These are phyloP conservation scores for Dalbergia oliveri DNA, from an alignment of 306 rosid species.

Conservation along the genomic window DNA sequence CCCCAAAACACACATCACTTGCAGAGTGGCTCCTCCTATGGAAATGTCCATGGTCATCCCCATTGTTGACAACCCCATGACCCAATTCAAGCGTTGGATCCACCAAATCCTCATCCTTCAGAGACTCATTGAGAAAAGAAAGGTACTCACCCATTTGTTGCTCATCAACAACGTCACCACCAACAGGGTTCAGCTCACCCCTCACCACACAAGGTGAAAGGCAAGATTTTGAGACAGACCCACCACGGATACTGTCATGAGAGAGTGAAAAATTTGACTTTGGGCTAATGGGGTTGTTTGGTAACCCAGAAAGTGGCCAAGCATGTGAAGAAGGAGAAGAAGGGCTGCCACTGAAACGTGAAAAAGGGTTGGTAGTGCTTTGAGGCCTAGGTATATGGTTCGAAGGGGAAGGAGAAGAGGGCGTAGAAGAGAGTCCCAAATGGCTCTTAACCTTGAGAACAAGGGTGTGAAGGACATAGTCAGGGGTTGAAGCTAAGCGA, in stretches of 20 bases:
- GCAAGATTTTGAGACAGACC: constrained; percentile 46
- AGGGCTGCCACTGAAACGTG: constrained; percentile 48
- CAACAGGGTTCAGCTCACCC: neutral
- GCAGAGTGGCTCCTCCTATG: constrained; percentile 75
- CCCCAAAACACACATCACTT: constrained; percentile 63
- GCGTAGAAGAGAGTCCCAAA: constrained; percentile 51
- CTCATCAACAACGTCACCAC: constrained; percentile 59
- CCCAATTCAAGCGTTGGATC: constrained; percentile 60
- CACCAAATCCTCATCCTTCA: constrained; percentile 55
- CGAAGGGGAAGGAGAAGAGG: constrained; percentile 34
- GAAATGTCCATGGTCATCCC: constrained; percentile 59
- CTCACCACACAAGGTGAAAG: constrained; percentile 35
- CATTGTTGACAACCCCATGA: constrained; percentile 42
- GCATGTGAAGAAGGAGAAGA: constrained; percentile 57
- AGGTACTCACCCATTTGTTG: constrained; percentile 67
- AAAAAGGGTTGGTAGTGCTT: constrained; percentile 54
- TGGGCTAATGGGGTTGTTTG: constrained; percentile 70
- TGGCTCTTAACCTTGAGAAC: constrained; percentile 62
- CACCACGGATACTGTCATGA: constrained; percentile 53
- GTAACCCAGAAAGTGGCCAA: constrained; percentile 59
- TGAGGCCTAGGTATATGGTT: constrained; percentile 61
- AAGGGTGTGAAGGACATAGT: constrained; percentile 56
- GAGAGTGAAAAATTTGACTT: constrained; percentile 59
- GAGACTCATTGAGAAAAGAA: constrained; percentile 64
- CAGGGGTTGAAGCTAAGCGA: constrained; percentile 68